A percentile compares a stretch with the other conserved stretches of the same genome.
phyloP scores from a whole-genome alignment of 768 basidiomycete species.

The Boletus insuetus region DNA sequence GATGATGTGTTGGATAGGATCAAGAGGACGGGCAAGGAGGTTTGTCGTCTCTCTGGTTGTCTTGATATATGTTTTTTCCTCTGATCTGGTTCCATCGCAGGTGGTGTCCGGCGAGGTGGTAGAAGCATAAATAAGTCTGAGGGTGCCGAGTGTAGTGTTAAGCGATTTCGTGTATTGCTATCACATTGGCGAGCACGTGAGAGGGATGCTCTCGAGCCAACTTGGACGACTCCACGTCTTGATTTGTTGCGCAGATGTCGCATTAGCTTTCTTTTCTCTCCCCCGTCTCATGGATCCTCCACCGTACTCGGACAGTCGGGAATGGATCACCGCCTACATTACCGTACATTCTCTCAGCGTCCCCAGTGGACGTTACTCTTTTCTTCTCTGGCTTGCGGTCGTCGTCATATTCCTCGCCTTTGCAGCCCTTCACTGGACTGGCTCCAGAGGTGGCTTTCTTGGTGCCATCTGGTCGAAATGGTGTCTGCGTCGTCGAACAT shows the following conservation, averaged over 20 bases:
- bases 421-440: constrained; percentile 43
- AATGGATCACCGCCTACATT: constrained; percentile 59
- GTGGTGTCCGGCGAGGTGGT: constrained; percentile 45
- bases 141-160: too few species aligned
- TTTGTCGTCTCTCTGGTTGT: constrained; percentile 25
- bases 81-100: constrained; percentile 17
- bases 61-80: not conserved
- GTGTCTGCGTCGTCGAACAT: constrained; percentile 55
- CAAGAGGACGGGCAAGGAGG: constrained; percentile 92
- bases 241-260: too few species aligned
- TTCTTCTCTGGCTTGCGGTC: constrained; percentile 58
- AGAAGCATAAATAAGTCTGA: too few species aligned
- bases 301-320: constrained; percentile 38
- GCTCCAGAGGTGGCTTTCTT: constrained; percentile 38
- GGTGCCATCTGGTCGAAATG: constrained; percentile 60
- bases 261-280: not conserved
- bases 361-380: constrained; percentile 53
- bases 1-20: constrained; percentile 70
- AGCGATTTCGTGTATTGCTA: too few species aligned
- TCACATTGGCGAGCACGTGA: not conserved
- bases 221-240: too few species aligned
- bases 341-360: constrained; percentile 52
- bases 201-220: not conserved
- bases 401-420: constrained; percentile 39
- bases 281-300: constrained; percentile 39